These are phyloP conservation scores for Cytidiella melzeri DNA, from an alignment of 768 basidiomycete genomes.

Conservation along the genomic window DNA sequence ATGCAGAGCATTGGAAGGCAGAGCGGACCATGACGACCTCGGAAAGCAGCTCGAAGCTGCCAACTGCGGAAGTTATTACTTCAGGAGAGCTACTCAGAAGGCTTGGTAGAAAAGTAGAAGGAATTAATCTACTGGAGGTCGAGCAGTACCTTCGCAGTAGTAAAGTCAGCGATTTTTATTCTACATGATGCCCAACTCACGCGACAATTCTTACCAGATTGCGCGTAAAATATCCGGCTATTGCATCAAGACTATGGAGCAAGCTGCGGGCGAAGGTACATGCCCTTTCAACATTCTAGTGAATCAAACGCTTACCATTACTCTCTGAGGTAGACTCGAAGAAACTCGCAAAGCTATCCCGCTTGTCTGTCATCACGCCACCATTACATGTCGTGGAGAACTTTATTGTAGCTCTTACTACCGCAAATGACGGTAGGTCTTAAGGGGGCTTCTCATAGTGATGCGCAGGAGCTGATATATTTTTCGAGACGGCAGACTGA, in stretches of 20 bases:
- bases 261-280: slow-evolving; percentile 22
- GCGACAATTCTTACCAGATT: no score
- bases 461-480: background rate
- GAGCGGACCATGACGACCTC: slow-evolving; percentile 12
- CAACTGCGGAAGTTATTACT: slow-evolving; percentile 57
- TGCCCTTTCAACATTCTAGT: background rate
- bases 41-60: slow-evolving; percentile 3
- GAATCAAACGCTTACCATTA: background rate
- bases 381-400: slow-evolving; percentile 78
- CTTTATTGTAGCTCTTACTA: slow-evolving; percentile 72
- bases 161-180: slow-evolving; percentile 53
- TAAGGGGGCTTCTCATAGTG: background rate
- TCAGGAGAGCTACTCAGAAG: slow-evolving; percentile 57
- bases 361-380: slow-evolving; percentile 42
- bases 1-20: slow-evolving; percentile 45
- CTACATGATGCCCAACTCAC: background rate
- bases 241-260: slow-evolving; percentile 34
- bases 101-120: slow-evolving; percentile 62
- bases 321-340: slow-evolving; percentile 14
- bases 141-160: slow-evolving; percentile 76
- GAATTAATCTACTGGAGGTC: slow-evolving; percentile 80
- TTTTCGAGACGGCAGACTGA: slow-evolving; percentile 67
- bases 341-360: slow-evolving; percentile 21
- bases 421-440: slow-evolving; percentile 60
- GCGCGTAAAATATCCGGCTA: slow-evolving; percentile 85